A percentile compares a stretch with the other conserved stretches of the same genome.
Evolutionary conservation across 768 basidiomycete species (phyloP).

Genomic region (Tubosaeta sp.): DNA sequence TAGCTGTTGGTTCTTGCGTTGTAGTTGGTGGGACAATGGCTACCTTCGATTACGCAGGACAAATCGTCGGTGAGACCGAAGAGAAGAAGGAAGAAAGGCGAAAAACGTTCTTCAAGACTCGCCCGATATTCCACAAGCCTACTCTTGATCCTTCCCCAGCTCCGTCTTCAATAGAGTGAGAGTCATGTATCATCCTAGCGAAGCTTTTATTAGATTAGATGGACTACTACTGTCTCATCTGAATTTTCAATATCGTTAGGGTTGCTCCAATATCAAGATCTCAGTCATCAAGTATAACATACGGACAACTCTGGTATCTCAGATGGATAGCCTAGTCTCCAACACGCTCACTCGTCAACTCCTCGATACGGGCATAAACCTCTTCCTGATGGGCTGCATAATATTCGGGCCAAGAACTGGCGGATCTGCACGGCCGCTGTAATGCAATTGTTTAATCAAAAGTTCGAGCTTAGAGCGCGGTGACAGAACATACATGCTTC

Average conservation of each 20-base stretch:
- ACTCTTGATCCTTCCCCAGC: slow-evolving; percentile 11
- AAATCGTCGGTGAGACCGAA: slow-evolving; percentile 45
- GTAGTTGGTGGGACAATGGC: slow-evolving; percentile 78
- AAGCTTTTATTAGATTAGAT: slow-evolving; percentile 6
- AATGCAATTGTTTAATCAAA: background rate
- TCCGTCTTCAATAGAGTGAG: slow-evolving; percentile 18
- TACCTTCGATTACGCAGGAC: slow-evolving; percentile 74
- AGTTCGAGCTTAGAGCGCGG: background rate
- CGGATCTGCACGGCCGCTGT: slow-evolving; percentile 41
- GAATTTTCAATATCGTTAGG: background rate
- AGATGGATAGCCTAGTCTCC: slow-evolving; percentile 3
- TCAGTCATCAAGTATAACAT: slow-evolving; percentile 3
- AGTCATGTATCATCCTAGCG: slow-evolving; percentile 7
- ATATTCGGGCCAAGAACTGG: slow-evolving; percentile 47
- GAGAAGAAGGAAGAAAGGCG: slow-evolving; percentile 63
- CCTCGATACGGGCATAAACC: slow-evolving; percentile 40
- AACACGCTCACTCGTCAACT: slow-evolving; percentile 19
- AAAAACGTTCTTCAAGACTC: slow-evolving; percentile 80
- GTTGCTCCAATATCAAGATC: background rate
- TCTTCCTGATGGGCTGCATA: slow-evolving; percentile 41
- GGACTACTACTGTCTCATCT: slow-evolving; percentile 9
- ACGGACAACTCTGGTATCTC: background rate
- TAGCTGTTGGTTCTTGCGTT: slow-evolving; percentile 75
- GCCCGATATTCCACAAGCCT: slow-evolving; percentile 35
- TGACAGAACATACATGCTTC: slow-evolving; percentile 36